These are phyloP conservation scores for Platanus orientalis DNA, from an alignment of 164 flowering plant species.

Conservation along the genomic window DNA sequence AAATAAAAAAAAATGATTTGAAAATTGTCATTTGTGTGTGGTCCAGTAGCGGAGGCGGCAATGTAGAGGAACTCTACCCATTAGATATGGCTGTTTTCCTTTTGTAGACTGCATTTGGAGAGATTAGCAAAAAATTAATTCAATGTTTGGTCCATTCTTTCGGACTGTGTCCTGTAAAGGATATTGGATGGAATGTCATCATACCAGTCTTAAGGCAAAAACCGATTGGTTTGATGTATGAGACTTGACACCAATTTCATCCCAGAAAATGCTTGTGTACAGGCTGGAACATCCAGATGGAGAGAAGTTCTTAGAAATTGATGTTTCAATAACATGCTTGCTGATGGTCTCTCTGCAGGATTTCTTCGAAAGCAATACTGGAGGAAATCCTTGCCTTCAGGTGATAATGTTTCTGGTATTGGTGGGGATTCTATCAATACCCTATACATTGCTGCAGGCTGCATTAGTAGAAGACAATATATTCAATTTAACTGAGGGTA, in stretches of 20 bases:
- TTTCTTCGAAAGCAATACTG: conserved; percentile 69
- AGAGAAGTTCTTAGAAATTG: conserved; percentile 48
- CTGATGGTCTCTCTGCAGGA: conserved; percentile 85
- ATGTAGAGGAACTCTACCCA: conserved; percentile 12
- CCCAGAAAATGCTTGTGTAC: conserved; percentile 16
- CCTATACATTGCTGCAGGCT: conserved; percentile 96
- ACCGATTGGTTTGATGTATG: neutral
- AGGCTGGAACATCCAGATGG: conserved; percentile 28
- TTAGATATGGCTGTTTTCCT: conserved; percentile 12
- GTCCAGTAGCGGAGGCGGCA: neutral
- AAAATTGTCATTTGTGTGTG: neutral
- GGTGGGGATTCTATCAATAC: conserved; percentile 71
- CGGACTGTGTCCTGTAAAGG: conserved; percentile 23
- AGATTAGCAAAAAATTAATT: conserved; percentile 11
- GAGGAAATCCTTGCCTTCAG: conserved; percentile 82
- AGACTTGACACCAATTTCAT: conserved; percentile 21
- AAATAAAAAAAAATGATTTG: neutral
- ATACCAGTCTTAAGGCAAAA: neutral
- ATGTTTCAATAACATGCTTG: conserved; percentile 65
- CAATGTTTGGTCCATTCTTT: conserved; percentile 18
- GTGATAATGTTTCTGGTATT: conserved; percentile 69
- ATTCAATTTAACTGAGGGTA: neutral
- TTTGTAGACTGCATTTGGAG: conserved; percentile 11
- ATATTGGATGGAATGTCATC: too few species aligned
- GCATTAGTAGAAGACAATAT: conserved; percentile 11